These are phyloP conservation scores for Penicillium sp. DNA, from an alignment of 2,329 filamentous ascomycete species.

Conservation along the genomic window DNA sequence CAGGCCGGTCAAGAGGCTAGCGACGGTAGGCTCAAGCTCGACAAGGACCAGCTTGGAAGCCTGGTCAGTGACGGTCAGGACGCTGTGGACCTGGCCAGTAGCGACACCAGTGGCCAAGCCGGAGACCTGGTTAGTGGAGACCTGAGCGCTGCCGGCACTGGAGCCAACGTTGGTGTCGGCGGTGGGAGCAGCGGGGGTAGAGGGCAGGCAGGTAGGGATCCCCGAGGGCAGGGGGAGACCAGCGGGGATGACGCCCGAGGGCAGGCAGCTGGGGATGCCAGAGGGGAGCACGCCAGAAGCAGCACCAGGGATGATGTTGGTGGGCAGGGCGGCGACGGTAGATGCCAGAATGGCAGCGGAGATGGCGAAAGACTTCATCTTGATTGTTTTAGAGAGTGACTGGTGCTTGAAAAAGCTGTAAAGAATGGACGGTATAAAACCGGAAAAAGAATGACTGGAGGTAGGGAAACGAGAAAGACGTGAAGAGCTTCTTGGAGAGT, in stretches of 20 bases:
- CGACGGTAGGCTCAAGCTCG: slow-evolving; percentile 22
- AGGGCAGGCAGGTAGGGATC: background rate
- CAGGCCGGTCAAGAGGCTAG: slow-evolving; percentile 21
- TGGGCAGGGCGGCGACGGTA: slow-evolving; percentile 22
- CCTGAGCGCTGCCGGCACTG: background rate
- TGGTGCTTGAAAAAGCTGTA: slow-evolving; percentile 20
- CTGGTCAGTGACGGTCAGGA: slow-evolving; percentile 20
- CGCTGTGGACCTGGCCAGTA: slow-evolving; percentile 11
- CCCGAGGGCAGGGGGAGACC: slow-evolving; percentile 3
- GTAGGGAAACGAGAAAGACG: slow-evolving; percentile 14
- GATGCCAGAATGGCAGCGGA: slow-evolving; percentile 24
- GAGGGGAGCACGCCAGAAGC: slow-evolving; percentile 18
- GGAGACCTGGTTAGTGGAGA: slow-evolving; percentile 2
- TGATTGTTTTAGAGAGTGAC: slow-evolving; percentile 21
- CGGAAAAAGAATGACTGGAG: slow-evolving; percentile 22
- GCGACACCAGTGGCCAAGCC: background rate
- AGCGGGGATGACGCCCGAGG: slow-evolving; percentile 13
- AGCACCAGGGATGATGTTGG: slow-evolving; percentile 14
- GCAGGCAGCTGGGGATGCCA: slow-evolving; percentile 10
- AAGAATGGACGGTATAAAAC: slow-evolving; percentile 27
- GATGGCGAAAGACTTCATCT: slow-evolving; percentile 28
- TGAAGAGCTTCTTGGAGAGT: slow-evolving; percentile 18
- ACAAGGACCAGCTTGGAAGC: slow-evolving; percentile 22
- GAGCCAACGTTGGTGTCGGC: background rate
- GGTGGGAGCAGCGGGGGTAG: background rate